Evolutionary conservation across 2,329 filamentous ascomycete species (phyloP).

Genomic region (Fusarium pseudoanthophilum): DNA sequence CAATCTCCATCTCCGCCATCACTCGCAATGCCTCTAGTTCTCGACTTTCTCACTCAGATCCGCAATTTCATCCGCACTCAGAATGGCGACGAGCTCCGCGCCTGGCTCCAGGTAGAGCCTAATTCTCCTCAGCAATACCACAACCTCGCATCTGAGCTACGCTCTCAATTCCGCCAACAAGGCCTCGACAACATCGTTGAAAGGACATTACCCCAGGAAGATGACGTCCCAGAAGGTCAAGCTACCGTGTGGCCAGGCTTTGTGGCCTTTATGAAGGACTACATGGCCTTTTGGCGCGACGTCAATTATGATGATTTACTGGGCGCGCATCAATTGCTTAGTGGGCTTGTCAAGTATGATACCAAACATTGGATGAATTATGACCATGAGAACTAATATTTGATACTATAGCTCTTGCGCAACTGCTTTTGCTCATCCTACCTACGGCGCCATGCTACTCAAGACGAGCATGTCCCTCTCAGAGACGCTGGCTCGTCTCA

Average conservation of each 20-base stretch:
- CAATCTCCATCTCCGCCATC: not conserved
- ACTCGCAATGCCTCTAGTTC: constrained; percentile 67
- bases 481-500: constrained; percentile 81
- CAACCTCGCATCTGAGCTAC: constrained; percentile 74
- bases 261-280: constrained; percentile 81
- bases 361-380: not conserved
- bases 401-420: constrained; percentile 73
- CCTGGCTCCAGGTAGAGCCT: constrained; percentile 80
- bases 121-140: constrained; percentile 74
- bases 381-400: not conserved
- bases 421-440: constrained; percentile 81
- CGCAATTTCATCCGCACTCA: constrained; percentile 65
- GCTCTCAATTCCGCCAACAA: constrained; percentile 61
- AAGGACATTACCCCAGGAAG: constrained; percentile 70
- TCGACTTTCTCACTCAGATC: constrained; percentile 75
- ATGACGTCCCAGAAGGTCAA: constrained; percentile 71
- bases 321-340: constrained; percentile 79
- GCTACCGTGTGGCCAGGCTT: constrained; percentile 80
- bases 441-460: constrained; percentile 83
- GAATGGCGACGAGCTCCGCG: constrained; percentile 72
- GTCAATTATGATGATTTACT: constrained; percentile 80
- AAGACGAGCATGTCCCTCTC: constrained; percentile 86
- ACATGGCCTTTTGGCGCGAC: constrained; percentile 83
- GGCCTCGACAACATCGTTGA: constrained; percentile 73
- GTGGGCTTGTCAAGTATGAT: constrained; percentile 77